Evolutionary conservation across 2,329 filamentous ascomycete species (phyloP).

Genomic region (Fusarium camptoceras): DNA sequence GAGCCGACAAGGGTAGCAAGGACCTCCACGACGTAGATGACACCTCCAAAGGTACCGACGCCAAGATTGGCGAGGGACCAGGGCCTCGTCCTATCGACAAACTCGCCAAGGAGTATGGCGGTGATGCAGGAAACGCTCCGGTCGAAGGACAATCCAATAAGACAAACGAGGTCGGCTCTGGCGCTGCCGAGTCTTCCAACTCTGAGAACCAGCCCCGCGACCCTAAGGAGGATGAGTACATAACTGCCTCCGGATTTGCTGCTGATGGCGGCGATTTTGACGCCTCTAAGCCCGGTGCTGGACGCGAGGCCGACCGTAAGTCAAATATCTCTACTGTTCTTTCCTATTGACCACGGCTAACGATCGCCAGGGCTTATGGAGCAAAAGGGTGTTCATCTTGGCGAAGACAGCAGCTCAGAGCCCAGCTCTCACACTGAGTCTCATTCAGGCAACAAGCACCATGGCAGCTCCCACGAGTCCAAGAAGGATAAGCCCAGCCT

Average conservation of each 20-base stretch:
- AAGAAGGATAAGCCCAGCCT: conserved; percentile 63
- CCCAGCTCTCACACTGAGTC: conserved; percentile 11
- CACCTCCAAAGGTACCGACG: conserved; percentile 43
- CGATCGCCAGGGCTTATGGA: conserved; percentile 50
- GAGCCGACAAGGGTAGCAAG: conserved; percentile 47
- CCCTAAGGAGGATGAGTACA: conserved; percentile 67
- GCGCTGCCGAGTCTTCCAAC: conserved; percentile 15
- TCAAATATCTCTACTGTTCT: conserved; percentile 19
- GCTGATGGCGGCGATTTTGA: conserved; percentile 78
- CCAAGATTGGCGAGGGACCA: conserved; percentile 48
- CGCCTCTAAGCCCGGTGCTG: conserved; percentile 71
- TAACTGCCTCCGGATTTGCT: conserved; percentile 68
- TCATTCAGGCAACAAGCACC: conserved; percentile 31
- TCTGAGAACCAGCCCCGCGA: conserved; percentile 50
- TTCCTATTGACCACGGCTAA: conserved; percentile 3
- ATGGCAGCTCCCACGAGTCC: conserved; percentile 20
- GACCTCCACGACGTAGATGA: conserved; percentile 51
- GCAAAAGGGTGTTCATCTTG: conserved; percentile 48
- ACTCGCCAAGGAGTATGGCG: conserved; percentile 51
- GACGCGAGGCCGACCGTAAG: conserved; percentile 74
- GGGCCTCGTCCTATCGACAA: conserved; percentile 50
- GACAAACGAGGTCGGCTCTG: conserved; percentile 26
- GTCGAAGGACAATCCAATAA: conserved; percentile 19
- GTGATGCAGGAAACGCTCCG: conserved; percentile 46
- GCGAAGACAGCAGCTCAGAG: conserved; percentile 16